Base-by-base conservation (phyloP, 148 eudicot species). In the Limonium bicolor region DNA sequence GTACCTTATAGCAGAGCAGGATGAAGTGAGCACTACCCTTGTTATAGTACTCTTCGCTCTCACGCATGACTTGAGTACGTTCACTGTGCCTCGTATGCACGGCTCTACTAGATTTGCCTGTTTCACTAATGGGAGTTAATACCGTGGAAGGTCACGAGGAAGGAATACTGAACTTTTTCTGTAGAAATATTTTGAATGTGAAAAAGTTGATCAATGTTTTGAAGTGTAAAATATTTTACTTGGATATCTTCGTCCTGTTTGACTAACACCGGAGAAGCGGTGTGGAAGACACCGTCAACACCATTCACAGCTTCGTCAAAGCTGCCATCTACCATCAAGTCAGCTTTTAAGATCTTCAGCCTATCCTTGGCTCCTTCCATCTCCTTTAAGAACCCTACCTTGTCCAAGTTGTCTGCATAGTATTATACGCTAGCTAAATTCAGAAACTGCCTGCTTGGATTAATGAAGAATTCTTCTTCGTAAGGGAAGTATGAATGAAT, bases 1-100 rank as follows among this genome's bases (percentile, higher is more conserved):
- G 38, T 90, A 90, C 74, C 97, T 63, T 52, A 90, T 71, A 7
- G 97, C 66, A 10, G 97, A 77, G 62, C 97, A 90, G 42, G 97
- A 90, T 17, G 97, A 90, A 52, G 97, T 90, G 15, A 84, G 57
- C 34, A 90, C 92, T 36, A 84, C 77, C 64, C 95, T 61, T 61
- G 68, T 80, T 35, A 84, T 61, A 42, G 58, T 70, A n/a, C n/a
- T n/a, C 31, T 24, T 67, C 30, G 85, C 60, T 66, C 69, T 90
- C 53, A 36, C 56, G 76, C 97, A 90, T 3, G 97, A 77, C 17
- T 59, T 75, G n/a, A 90, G 50, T 34, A 90, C 93, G 59, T 90
- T 84, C 59, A 77, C 10, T 7, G 95, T 77, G 31, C 95, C 95
- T 10, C 67, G 72, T 50, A 84, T 69, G 60, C 84, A 72, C 27